phyloP scores from a whole-genome alignment of 257 asterid species.

The Penstemon barbatus region DNA sequence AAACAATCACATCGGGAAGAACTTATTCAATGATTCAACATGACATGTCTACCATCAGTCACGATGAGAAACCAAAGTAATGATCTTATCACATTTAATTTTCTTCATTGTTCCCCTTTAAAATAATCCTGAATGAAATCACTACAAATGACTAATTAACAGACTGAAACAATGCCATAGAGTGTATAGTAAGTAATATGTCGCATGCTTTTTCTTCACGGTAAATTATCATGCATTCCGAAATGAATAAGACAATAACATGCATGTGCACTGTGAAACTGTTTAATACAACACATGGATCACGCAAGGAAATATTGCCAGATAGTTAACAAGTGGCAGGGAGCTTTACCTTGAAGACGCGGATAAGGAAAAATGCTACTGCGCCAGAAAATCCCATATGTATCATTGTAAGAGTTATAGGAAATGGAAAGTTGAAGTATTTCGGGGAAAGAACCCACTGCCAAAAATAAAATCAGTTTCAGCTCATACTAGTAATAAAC shows the following conservation, averaged over 20 bases:
- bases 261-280: background rate
- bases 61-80: background rate
- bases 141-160: background rate
- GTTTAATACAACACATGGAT: conserved; percentile 1
- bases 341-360: conserved; percentile 64
- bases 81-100: background rate
- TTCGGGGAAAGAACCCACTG: conserved; percentile 95
- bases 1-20: background rate
- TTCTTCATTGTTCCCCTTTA: background rate
- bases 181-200: background rate
- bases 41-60: background rate
- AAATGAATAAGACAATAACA: background rate
- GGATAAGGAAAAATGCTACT: conserved; percentile 76
- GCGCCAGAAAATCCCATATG: conserved; percentile 88
- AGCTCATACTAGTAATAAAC: conserved; percentile 17
- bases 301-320: background rate
- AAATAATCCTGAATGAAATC: background rate
- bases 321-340: conserved; percentile 11
- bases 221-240: background rate
- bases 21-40: background rate
- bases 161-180: conserved; percentile 5
- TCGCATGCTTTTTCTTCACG: background rate
- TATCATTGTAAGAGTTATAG: conserved; percentile 88
- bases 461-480: conserved; percentile 25
- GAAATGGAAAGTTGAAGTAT: conserved; percentile 79